A percentile compares a stretch with the other conserved stretches of the same genome.
Conservation (phyloP, 176 grass and related monocot genomes). For the Panicum miliaceum region DNA sequence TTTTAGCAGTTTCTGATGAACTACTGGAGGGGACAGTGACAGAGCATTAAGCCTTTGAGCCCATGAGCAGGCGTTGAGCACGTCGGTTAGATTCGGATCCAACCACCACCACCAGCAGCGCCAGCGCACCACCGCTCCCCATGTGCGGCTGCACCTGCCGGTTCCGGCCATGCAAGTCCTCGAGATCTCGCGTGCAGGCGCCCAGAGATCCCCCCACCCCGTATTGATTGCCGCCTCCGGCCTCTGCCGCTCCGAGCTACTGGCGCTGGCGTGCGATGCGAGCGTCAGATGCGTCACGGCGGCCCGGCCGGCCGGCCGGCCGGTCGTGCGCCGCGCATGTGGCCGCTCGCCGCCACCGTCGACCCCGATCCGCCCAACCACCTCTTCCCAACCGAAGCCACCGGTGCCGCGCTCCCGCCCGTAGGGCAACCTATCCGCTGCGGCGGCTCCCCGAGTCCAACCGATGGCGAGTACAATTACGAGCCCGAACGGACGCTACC, state of each 20-base stretch:
- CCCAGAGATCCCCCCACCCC: background rate
- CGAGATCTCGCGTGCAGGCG: slow-evolving; percentile 19
- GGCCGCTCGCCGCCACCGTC: background rate
- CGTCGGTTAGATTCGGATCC: slow-evolving; percentile 12
- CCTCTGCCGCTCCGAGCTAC: background rate
- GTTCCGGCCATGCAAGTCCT: background rate
- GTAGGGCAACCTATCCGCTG: too few species aligned
- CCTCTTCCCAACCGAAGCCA: slow-evolving; percentile 18
- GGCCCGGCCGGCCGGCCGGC: background rate
- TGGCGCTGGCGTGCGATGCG: too few species aligned
- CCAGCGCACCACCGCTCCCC: background rate
- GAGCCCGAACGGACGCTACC: background rate
- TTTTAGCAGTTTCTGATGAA: too few species aligned
- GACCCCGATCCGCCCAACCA: slow-evolving; percentile 32
- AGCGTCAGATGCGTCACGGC: background rate
- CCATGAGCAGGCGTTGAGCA: too few species aligned
- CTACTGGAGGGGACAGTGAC: too few species aligned
- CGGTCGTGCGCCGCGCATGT: slow-evolving; percentile 40
- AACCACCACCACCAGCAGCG: slow-evolving; percentile 33
- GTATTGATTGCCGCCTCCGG: slow-evolving; percentile 18
- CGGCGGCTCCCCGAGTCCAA: slow-evolving; percentile 1
- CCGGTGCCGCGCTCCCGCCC: background rate
- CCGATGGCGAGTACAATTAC: background rate
- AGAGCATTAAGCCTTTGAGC: too few species aligned
- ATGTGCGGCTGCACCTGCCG: slow-evolving; percentile 13